Percentiles rank a stretch among this genome's conserved stretches.
phyloP scores from a whole-genome alignment of 2,329 filamentous ascomycete genomes.

The Alternaria incomplexa region DNA sequence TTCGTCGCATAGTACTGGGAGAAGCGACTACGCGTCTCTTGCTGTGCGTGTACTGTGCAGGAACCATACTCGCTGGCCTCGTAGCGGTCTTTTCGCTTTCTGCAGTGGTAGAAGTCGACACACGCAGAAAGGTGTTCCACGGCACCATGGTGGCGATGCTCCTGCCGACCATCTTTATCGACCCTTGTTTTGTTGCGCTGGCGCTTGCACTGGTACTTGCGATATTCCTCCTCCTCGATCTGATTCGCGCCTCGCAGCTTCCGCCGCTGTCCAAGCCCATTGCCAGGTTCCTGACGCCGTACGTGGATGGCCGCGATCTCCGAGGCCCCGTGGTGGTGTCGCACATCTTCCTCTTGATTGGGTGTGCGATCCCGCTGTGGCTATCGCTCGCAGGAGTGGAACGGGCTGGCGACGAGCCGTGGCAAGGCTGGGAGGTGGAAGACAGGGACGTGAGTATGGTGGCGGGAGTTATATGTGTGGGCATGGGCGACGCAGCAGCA shows the following conservation, averaged over 20 bases:
- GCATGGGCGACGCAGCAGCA: slow-evolving; percentile 91
- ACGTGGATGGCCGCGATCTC: slow-evolving; percentile 92
- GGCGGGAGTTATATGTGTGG: slow-evolving; percentile 90
- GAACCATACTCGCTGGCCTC: slow-evolving; percentile 73
- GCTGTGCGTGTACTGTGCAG: slow-evolving; percentile 74
- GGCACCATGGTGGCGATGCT: slow-evolving; percentile 99
- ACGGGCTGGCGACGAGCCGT: slow-evolving; percentile 61
- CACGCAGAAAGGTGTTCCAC: slow-evolving; percentile 94
- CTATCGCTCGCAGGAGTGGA: slow-evolving; percentile 75
- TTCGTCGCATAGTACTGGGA: slow-evolving; percentile 71
- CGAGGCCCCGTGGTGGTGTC: slow-evolving; percentile 93
- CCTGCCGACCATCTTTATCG: slow-evolving; percentile 82
- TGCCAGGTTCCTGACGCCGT: slow-evolving; percentile 85
- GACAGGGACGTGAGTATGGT: slow-evolving; percentile 85
- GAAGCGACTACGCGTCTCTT: slow-evolving; percentile 81
- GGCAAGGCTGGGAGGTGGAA: slow-evolving; percentile 75
- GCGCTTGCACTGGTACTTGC: slow-evolving; percentile 80
- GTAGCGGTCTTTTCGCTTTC: slow-evolving; percentile 76
- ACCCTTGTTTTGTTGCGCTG: slow-evolving; percentile 81
- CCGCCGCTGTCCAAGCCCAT: slow-evolving; percentile 87
- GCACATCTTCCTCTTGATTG: slow-evolving; percentile 93
- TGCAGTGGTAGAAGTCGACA: slow-evolving; percentile 87
- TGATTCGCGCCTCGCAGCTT: slow-evolving; percentile 88
- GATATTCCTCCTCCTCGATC: slow-evolving; percentile 85
- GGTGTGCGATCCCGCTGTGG: slow-evolving; percentile 95